Evolutionary conservation across 495 filamentous ascomycete species (phyloP).

Genomic region (Penicillium samsonianum): DNA sequence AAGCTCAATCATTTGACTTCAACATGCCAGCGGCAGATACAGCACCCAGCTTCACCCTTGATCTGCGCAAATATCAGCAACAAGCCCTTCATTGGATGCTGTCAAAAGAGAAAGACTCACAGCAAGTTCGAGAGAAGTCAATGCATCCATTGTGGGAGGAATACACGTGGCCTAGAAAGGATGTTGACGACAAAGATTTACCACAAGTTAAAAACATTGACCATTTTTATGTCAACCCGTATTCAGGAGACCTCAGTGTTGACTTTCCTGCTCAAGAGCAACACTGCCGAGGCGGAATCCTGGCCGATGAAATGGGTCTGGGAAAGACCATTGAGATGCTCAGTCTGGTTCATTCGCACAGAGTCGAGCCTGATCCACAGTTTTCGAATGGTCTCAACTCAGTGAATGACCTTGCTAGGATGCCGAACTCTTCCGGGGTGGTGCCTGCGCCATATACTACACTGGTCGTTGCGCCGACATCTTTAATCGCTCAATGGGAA

Average conservation of each 20-base stretch:
- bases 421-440: constrained; percentile 56
- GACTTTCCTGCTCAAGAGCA: constrained; percentile 92
- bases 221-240: constrained; percentile 92
- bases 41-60: constrained; percentile 75
- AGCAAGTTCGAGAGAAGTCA: constrained; percentile 63
- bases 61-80: constrained; percentile 89
- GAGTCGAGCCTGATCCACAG: constrained; percentile 53
- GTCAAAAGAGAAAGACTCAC: constrained; percentile 81
- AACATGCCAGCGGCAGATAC: constrained; percentile 84
- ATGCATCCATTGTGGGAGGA: constrained; percentile 99
- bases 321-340: constrained; percentile 99
- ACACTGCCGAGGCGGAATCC: constrained; percentile 87
- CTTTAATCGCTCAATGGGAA: constrained; percentile 91
- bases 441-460: constrained; percentile 83
- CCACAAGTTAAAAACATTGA: constrained; percentile 62
- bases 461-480: constrained; percentile 93
- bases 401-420: constrained; percentile 57
- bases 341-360: constrained; percentile 84
- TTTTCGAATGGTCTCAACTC: constrained; percentile 36
- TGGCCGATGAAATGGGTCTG: constrained; percentile 90
- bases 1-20: constrained; percentile 97
- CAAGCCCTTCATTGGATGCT: constrained; percentile 97
- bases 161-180: constrained; percentile 84
- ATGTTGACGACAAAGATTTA: constrained; percentile 78
- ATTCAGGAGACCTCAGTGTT: constrained; percentile 91